Percentiles rank a stretch among this genome's conserved stretches.
Evolutionary conservation across 192 early-diverging fungal genomes (phyloP).

Genomic region (Geranomyces variabilis): DNA sequence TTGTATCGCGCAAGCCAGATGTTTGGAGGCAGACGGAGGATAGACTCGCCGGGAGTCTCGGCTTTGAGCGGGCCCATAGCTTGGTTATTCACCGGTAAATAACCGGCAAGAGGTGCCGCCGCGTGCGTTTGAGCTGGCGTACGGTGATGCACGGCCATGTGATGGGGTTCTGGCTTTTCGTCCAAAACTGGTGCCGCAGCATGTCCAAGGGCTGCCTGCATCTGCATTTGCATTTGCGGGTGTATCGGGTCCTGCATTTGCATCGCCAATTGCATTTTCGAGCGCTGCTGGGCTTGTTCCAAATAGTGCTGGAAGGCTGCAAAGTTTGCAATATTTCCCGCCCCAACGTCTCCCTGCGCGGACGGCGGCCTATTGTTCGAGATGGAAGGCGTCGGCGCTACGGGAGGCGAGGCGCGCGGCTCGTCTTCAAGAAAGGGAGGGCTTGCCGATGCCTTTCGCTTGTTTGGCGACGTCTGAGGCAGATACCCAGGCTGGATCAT

Average conservation of each 20-base stretch:
- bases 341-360: not conserved
- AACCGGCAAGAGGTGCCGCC: too few relatives aligned
- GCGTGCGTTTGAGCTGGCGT: not conserved
- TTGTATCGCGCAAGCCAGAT: conserved; percentile 10
- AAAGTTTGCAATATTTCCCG: not conserved
- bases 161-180: not conserved
- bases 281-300: conserved; percentile 8
- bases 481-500: not conserved
- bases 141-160: not conserved
- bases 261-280: conserved; percentile 1
- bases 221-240: not conserved
- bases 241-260: not conserved
- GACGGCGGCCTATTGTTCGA: not conserved
- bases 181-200: not conserved
- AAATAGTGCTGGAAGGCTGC: conserved; percentile 19
- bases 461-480: not conserved
- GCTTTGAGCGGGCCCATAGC: not conserved
- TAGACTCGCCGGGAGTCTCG: not conserved
- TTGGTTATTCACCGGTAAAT: not conserved
- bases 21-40: not conserved
- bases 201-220: not conserved
- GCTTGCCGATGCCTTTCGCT: not conserved
- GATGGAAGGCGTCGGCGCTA: not conserved
- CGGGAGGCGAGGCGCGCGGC: not conserved
- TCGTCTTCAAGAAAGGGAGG: not conserved